A percentile compares a stretch with the other conserved stretches of the same genome.
These are phyloP conservation scores for Candida yuanshanica DNA, from an alignment of 805 yeast genomes.

Conservation along the genomic window DNA sequence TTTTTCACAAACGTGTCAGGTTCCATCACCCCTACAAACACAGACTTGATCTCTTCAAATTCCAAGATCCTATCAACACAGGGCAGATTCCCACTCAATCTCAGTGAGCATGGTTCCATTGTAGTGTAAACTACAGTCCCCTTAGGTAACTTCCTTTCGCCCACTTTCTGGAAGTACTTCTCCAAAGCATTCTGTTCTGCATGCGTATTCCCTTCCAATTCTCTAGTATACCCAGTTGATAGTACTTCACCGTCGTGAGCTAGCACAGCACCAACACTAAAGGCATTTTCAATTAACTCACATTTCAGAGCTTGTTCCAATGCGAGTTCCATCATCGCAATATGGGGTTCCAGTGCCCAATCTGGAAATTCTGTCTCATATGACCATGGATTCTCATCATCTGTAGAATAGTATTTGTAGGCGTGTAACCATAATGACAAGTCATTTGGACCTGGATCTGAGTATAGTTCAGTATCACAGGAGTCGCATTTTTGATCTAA, in stretches of 20 bases:
- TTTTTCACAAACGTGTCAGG: constrained; percentile 84
- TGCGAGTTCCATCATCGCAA: constrained; percentile 67
- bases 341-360: constrained; percentile 51
- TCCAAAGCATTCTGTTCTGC: constrained; percentile 94
- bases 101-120: constrained; percentile 93
- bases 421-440: constrained; percentile 91
- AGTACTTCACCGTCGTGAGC: constrained; percentile 58
- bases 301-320: constrained; percentile 74
- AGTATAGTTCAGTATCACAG: constrained; percentile 66
- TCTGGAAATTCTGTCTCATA: constrained; percentile 22
- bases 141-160: constrained; percentile 44
- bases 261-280: constrained; percentile 89
- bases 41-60: constrained; percentile 51
- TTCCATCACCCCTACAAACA: constrained; percentile 88
- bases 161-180: constrained; percentile 46
- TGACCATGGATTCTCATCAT: constrained; percentile 25
- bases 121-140: constrained; percentile 88
- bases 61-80: constrained; percentile 74
- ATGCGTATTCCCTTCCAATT: constrained; percentile 90
- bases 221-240: constrained; percentile 86
- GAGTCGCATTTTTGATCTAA: constrained; percentile 52
- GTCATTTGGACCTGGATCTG: constrained; percentile 88
- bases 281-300: constrained; percentile 78
- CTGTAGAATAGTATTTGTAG: constrained; percentile 59
- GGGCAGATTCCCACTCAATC: constrained; percentile 86